These are phyloP conservation scores for Sphagnum magellanicum DNA, from an alignment of 228 moss, liverwort and hornwort genomes.

Conservation along the genomic window DNA sequence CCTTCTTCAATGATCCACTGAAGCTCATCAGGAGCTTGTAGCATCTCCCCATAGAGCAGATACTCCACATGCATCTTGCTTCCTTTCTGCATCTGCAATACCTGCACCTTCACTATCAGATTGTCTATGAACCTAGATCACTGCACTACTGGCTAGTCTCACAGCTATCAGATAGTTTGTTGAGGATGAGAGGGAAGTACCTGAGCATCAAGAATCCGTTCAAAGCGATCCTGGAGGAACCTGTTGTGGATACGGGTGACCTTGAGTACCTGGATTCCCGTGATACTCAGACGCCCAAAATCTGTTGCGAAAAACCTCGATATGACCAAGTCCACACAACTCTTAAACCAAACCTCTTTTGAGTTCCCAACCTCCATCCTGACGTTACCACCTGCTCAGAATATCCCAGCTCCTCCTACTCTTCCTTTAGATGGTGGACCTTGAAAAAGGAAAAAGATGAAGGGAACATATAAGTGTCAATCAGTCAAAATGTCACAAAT, in stretches of 20 bases:
- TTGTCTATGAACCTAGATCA: no score
- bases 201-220: conserved; percentile 56
- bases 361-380: conserved; percentile 83
- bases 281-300: conserved; percentile 65
- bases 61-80: conserved; percentile 78
- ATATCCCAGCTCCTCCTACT: not conserved
- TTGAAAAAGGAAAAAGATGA: not conserved
- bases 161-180: no score
- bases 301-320: conserved; percentile 77
- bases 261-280: conserved; percentile 72
- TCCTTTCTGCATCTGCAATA: conserved; percentile 43
- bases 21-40: conserved; percentile 79
- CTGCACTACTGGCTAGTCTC: no score
- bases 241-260: conserved; percentile 93
- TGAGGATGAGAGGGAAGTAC: conserved; percentile 17
- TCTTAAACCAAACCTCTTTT: conserved; percentile 85
- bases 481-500: no score
- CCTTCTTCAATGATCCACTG: conserved; percentile 92
- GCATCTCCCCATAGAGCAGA: conserved; percentile 81
- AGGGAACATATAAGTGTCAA: no score
- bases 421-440: not conserved
- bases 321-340: conserved; percentile 74
- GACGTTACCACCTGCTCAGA: conserved; percentile 70
- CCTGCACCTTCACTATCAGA: not conserved
- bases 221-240: conserved; percentile 79